Evolutionary conservation across 805 yeast species (phyloP), one percentile per base, ranked within the genome.

Genomic region (Kregervanrija delftensis): DNA sequence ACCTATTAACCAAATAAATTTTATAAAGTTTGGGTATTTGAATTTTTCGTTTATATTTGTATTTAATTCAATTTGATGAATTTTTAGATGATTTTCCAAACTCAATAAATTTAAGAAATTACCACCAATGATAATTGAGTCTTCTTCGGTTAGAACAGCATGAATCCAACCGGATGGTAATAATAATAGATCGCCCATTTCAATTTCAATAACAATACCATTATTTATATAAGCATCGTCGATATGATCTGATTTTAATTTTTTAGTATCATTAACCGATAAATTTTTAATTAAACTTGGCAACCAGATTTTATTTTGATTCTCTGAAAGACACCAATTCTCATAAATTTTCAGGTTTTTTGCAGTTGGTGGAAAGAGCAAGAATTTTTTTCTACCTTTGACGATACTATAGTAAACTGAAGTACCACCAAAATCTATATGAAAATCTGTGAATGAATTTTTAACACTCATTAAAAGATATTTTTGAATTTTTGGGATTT

Each of bases 91-190:
- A 50, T 72, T 81, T 15, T 69, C 67, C 49, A 87, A 63, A 54
- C 82, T 81, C 44, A 76, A 64, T 35, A 79, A 58, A 0, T 95
- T 86, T 28, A 89, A 65, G 59, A 82, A 89, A 59, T 89, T 89
- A 0, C 97, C 97, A 2, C 96, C 96, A 44, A 89, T 76, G 3
- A 89, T 88, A 2, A 88, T 65, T 0, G 95, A 77, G 58, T 89
- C 96, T 12, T 67, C 65, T 0, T 95, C 91, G 0, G 96, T 88
- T 56, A 79, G 79, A 0, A 89, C 97, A 0, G 93, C 81, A 62
- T 89, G 96, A 41, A 89, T 88, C 95, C 96, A 89, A 0, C 96
- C 96, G 36, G 93, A 80, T 3, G 97, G 96, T 14, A 89, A 81
- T 11, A 88, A 69, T 63, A 89, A 72, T 22, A 88, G 70, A 56